phyloP scores from a whole-genome alignment of 129 eudicot species.

The Helianthus tuberosus region DNA sequence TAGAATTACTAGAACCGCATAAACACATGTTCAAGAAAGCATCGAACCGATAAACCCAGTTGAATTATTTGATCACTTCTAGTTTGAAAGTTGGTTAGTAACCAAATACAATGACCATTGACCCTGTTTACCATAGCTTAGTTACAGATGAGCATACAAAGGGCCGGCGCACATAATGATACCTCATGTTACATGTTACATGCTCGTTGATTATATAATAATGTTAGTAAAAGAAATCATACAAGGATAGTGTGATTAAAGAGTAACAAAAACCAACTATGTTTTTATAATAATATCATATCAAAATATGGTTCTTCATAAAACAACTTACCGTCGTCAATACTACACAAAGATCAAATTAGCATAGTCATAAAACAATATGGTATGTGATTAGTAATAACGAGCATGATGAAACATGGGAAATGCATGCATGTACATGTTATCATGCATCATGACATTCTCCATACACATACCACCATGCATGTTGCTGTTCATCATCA shows the following conservation, averaged over 20 bases:
- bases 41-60: too few relatives aligned
- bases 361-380: not conserved
- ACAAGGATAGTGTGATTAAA: slow-evolving; percentile 5
- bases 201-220: not conserved
- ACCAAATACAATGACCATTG: too few relatives aligned
- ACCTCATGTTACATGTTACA: too few relatives aligned
- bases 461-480: slow-evolving; percentile 21
- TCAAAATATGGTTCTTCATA: slow-evolving; percentile 12
- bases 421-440: slow-evolving; percentile 33
- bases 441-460: slow-evolving; percentile 37
- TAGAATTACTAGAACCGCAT: too few relatives aligned
- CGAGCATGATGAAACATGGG: slow-evolving; percentile 29
- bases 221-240: not conserved
- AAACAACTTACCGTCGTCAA: not conserved
- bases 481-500: slow-evolving; percentile 30
- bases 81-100: too few relatives aligned
- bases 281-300: not conserved
- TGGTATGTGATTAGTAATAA: slow-evolving; percentile 17
- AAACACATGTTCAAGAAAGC: too few relatives aligned
- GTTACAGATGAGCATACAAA: too few relatives aligned
- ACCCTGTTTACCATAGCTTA: too few relatives aligned
- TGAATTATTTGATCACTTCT: too few relatives aligned
- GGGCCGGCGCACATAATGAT: too few relatives aligned
- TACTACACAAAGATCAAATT: slow-evolving; percentile 13
- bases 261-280: slow-evolving; percentile 11